Percentiles rank a stretch among this genome's conserved stretches.
These are phyloP conservation scores for Amauroascus verrucosus DNA, from an alignment of 2,329 filamentous ascomycete species.

Conservation along the genomic window DNA sequence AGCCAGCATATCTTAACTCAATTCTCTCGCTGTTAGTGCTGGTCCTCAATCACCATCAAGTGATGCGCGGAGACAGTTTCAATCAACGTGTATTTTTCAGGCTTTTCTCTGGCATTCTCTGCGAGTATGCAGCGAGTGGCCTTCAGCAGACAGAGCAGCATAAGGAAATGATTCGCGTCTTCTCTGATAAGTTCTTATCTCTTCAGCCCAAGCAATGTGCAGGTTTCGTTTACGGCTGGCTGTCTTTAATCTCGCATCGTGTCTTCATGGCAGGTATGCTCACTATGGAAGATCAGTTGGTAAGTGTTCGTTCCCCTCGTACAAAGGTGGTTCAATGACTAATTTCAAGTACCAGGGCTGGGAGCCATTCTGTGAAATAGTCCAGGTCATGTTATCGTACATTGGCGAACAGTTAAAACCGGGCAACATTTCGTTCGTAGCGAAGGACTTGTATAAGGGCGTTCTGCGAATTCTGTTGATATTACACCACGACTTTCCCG, in stretches of 20 bases:
- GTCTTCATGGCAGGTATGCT: slow-evolving; percentile 73
- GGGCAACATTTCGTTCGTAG: slow-evolving; percentile 55
- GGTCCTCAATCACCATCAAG: slow-evolving; percentile 74
- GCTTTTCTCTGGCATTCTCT: slow-evolving; percentile 72
- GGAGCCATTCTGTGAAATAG: slow-evolving; percentile 61
- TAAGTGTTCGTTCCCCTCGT: slow-evolving; percentile 17
- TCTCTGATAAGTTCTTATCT: slow-evolving; percentile 61
- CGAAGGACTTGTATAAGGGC: slow-evolving; percentile 76
- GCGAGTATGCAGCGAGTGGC: slow-evolving; percentile 55
- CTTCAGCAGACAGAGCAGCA: slow-evolving; percentile 52
- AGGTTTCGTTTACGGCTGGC: slow-evolving; percentile 76
- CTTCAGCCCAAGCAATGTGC: slow-evolving; percentile 69
- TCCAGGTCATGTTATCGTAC: slow-evolving; percentile 61
- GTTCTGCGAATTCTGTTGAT: slow-evolving; percentile 72
- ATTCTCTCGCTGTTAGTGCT: slow-evolving; percentile 68
- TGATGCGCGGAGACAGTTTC: slow-evolving; percentile 68
- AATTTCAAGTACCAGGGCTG: slow-evolving; percentile 49
- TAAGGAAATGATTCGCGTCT: slow-evolving; percentile 58
- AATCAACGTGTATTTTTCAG: slow-evolving; percentile 87
- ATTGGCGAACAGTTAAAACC: slow-evolving; percentile 71
- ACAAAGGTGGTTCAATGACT: slow-evolving; percentile 4
- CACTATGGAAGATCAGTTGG: slow-evolving; percentile 50
- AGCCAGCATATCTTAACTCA: slow-evolving; percentile 63
- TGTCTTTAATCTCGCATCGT: slow-evolving; percentile 71
- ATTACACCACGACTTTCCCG: slow-evolving; percentile 86